A percentile compares a stretch with the other conserved stretches of the same genome.
phyloP scores from a whole-genome alignment of 2,329 filamentous ascomycete species.

The Zarea fungicola region DNA sequence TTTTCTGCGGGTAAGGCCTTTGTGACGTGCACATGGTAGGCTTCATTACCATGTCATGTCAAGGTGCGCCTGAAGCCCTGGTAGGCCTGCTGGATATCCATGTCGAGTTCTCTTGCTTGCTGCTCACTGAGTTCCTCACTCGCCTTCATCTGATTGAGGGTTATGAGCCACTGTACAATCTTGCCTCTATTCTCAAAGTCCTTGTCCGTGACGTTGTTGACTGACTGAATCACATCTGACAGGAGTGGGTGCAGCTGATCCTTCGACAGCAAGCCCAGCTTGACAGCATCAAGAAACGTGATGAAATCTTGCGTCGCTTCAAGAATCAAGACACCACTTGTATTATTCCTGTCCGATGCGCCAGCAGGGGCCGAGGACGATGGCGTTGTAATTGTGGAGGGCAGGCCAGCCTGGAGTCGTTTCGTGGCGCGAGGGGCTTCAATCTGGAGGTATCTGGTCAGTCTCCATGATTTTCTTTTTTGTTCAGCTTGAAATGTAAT shows the following conservation, averaged over 20 bases:
- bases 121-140: conserved; percentile 85
- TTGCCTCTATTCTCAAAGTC: conserved; percentile 95
- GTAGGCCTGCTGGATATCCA: conserved; percentile 93
- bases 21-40: too few species aligned
- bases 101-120: conserved; percentile 80
- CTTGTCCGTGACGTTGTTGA: conserved; percentile 92
- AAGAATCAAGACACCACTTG: conserved; percentile 65
- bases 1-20: too few species aligned
- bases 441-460: conserved; percentile 52
- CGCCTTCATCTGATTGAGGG: conserved; percentile 95
- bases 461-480: background rate
- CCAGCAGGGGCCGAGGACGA: conserved; percentile 39
- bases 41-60: conserved; percentile 41
- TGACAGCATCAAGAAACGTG: conserved; percentile 91
- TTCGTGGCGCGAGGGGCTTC: conserved; percentile 93
- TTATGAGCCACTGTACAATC: conserved; percentile 98
- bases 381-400: conserved; percentile 68
- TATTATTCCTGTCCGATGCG: conserved; percentile 38
- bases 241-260: conserved; percentile 93
- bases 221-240: conserved; percentile 92
- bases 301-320: conserved; percentile 98
- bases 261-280: conserved; percentile 87
- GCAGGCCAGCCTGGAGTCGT: conserved; percentile 84
- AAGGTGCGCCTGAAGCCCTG: conserved; percentile 85
- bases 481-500: background rate